Percentiles rank a stretch among this genome's conserved stretches.
phyloP scores from a whole-genome alignment of 2,329 filamentous ascomycete genomes.

The Fonsecaea nubica region DNA sequence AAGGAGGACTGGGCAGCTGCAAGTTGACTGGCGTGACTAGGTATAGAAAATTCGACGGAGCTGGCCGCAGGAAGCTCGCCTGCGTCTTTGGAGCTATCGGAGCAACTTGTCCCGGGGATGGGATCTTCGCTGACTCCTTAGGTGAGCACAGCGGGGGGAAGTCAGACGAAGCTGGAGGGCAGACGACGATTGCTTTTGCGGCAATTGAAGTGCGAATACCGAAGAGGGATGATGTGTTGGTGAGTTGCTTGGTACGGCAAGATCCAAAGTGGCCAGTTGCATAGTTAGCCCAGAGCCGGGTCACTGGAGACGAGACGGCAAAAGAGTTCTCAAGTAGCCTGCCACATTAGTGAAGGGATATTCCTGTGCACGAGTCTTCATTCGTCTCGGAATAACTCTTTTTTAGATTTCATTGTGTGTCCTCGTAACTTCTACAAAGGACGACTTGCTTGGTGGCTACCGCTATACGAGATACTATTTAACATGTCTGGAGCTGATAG shows the following conservation, averaged over 20 bases:
- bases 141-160: not conserved
- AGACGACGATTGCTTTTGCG: not conserved
- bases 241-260: not conserved
- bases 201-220: not conserved
- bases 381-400: not conserved
- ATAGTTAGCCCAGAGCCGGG: not conserved
- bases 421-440: not conserved
- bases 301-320: not conserved
- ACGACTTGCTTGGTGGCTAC: not conserved
- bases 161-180: not conserved
- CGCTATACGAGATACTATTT: slow-evolving; percentile 4
- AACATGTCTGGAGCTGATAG: slow-evolving; percentile 1
- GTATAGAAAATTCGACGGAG: slow-evolving; percentile 2
- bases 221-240: not conserved
- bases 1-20: slow-evolving; percentile 6
- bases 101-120: not conserved
- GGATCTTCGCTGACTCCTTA: not conserved
- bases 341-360: not conserved
- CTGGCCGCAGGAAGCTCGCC: not conserved
- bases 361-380: not conserved
- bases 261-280: not conserved
- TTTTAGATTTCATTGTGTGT: not conserved
- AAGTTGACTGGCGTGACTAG: slow-evolving; percentile 1
- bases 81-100: not conserved
- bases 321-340: slow-evolving; percentile 3